phyloP scores from a whole-genome alignment of 495 filamentous ascomycete species.

The Elasticomyces elasticus region DNA sequence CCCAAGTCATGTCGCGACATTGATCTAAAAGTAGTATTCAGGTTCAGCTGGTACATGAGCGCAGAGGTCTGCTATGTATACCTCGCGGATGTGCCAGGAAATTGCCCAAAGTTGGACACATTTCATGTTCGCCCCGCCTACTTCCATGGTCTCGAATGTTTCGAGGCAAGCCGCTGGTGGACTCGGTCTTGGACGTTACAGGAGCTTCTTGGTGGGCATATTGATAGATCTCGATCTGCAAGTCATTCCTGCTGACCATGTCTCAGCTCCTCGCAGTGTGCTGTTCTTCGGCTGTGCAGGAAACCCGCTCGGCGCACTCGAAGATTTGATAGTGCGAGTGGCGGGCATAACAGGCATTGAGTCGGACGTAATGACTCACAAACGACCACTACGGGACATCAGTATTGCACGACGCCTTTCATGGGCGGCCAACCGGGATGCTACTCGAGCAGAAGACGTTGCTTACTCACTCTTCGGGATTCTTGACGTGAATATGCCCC shows the following conservation, averaged over 20 bases:
- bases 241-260: too few species aligned
- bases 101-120: background rate
- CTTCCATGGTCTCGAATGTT: background rate
- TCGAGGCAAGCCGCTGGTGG: background rate
- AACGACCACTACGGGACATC: background rate
- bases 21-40: too few species aligned
- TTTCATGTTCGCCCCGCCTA: background rate
- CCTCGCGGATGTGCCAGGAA: constrained; percentile 6
- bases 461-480: constrained; percentile 9
- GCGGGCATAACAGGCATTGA: background rate
- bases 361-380: background rate
- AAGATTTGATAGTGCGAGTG: too few species aligned
- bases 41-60: constrained; percentile 11
- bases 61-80: constrained; percentile 13
- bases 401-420: constrained; percentile 19
- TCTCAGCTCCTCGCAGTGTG: too few species aligned
- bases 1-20: too few species aligned
- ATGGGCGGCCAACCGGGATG: constrained; percentile 7
- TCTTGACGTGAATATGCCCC: constrained; percentile 18
- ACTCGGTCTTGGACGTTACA: background rate
- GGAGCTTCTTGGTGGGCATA: too few species aligned
- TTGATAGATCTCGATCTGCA: too few species aligned
- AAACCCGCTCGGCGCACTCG: too few species aligned
- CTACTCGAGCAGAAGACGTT: constrained; percentile 9
- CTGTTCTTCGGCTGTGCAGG: too few species aligned